A percentile compares a stretch with the other conserved stretches of the same genome.
Conservation (phyloP, 306 rosid genomes). For the Neltuma alba region DNA sequence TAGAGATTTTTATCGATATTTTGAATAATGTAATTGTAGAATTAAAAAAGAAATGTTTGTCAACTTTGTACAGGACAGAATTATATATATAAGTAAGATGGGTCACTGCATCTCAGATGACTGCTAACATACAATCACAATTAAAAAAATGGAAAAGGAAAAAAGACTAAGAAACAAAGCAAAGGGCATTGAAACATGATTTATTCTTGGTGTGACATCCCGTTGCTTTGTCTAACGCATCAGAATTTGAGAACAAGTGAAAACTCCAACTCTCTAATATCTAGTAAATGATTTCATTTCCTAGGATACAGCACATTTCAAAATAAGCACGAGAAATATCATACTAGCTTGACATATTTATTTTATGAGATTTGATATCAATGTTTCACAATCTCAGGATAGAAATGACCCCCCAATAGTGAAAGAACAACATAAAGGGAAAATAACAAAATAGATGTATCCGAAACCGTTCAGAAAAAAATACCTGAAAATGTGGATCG, state of each 20-base stretch:
- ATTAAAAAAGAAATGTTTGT: not conserved
- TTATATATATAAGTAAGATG: conserved; percentile 1
- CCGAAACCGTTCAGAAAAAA: conserved; percentile 16
- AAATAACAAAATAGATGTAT: not conserved
- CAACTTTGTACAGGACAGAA: not conserved
- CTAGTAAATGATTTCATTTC: not conserved
- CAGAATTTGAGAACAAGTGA: not conserved
- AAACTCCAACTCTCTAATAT: not conserved
- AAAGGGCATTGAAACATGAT: not conserved
- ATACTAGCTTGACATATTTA: not conserved
- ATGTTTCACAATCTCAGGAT: conserved; percentile 20
- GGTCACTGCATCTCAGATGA: not conserved
- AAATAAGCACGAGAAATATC: not conserved
- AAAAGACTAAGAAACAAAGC: not conserved
- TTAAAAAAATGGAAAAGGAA: not conserved
- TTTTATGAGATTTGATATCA: not conserved
- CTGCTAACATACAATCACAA: not conserved
- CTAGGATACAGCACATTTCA: not conserved
- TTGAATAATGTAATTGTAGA: not conserved
- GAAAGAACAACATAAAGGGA: not conserved
- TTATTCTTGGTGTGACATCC: not conserved
- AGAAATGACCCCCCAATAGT: not conserved
- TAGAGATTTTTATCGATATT: not conserved
- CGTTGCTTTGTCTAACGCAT: not conserved
- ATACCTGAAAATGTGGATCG: conserved; percentile 95